Conservation (phyloP, 129 eudicot genomes). For the Oenanthe sinensis region DNA sequence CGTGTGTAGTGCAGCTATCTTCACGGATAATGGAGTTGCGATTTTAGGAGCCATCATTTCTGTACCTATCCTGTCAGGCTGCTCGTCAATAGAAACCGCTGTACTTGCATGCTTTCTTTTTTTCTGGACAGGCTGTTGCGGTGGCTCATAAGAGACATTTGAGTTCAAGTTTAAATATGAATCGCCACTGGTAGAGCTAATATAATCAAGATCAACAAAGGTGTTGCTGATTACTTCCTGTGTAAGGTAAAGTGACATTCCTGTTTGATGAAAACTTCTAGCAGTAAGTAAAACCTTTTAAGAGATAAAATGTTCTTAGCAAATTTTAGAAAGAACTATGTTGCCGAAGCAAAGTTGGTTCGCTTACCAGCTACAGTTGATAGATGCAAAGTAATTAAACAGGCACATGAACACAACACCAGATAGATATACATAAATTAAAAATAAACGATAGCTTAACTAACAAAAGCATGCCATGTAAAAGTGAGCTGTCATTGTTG, state of each 20-base stretch:
- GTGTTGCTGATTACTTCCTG: slow-evolving; percentile 46
- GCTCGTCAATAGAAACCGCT: slow-evolving; percentile 26
- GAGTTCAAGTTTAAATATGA: slow-evolving; percentile 15
- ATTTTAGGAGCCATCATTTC: slow-evolving; percentile 21
- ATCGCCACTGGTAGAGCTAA: slow-evolving; percentile 21
- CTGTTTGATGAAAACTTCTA: slow-evolving; percentile 31
- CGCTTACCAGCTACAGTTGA: not conserved
- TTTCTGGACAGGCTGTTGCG: slow-evolving; percentile 34
- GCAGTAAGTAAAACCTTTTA: not conserved
- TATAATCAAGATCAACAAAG: slow-evolving; percentile 45
- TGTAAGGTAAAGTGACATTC: slow-evolving; percentile 51
- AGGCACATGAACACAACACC: not conserved
- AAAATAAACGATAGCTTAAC: not conserved
- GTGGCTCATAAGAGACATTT: slow-evolving; percentile 24
- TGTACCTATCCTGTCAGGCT: slow-evolving; percentile 22
- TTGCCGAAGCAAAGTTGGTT: not conserved
- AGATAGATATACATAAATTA: not conserved
- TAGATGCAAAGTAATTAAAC: not conserved
- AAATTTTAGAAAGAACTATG: not conserved
- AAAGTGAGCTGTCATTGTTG: not conserved
- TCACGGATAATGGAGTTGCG: slow-evolving; percentile 39
- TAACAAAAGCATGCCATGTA: not conserved
- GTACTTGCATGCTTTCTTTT: slow-evolving; percentile 67
- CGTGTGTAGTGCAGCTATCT: slow-evolving; percentile 77
- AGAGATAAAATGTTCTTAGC: not conserved